Percentiles rank a stretch among this genome's conserved stretches.
phyloP scores from a whole-genome alignment of 495 filamentous ascomycete species.

The Cercophora sp. region DNA sequence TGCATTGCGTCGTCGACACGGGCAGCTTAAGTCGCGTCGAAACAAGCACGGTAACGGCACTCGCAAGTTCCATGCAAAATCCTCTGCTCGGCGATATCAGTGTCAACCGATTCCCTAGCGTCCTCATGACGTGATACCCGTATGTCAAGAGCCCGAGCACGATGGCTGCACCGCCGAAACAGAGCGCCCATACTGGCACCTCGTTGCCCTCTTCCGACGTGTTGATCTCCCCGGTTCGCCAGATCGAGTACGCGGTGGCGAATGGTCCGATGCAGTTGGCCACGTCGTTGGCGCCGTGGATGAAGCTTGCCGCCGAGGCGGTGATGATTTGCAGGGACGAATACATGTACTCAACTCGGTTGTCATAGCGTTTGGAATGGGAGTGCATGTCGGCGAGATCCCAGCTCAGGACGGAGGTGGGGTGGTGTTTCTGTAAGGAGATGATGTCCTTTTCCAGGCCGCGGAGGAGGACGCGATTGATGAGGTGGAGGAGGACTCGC shows the following conservation, averaged over 20 bases:
- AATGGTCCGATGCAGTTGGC: constrained; percentile 5
- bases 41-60: not conserved
- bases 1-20: constrained; percentile 1
- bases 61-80: constrained; percentile 2
- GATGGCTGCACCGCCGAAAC: not conserved
- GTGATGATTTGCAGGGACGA: not conserved
- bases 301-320: not conserved
- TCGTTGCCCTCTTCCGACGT: not conserved
- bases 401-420: not conserved
- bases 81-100: not conserved
- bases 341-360: not conserved
- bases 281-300: constrained; percentile 9
- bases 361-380: not conserved
- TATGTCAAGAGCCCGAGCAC: not conserved
- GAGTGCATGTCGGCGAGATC: not conserved
- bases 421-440: not conserved
- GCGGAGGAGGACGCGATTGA: not conserved
- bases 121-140: constrained; percentile 1
- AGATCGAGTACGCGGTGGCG: not conserved
- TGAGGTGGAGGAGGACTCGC: not conserved
- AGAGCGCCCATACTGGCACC: constrained; percentile 1
- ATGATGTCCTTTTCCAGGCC: not conserved
- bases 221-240: not conserved
- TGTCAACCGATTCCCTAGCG: not conserved
- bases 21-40: not conserved